Evolutionary conservation across 176 grass and related monocot species (phyloP), one percentile per base, ranked within the genome.

Genomic region (Melocanna baccifera): DNA sequence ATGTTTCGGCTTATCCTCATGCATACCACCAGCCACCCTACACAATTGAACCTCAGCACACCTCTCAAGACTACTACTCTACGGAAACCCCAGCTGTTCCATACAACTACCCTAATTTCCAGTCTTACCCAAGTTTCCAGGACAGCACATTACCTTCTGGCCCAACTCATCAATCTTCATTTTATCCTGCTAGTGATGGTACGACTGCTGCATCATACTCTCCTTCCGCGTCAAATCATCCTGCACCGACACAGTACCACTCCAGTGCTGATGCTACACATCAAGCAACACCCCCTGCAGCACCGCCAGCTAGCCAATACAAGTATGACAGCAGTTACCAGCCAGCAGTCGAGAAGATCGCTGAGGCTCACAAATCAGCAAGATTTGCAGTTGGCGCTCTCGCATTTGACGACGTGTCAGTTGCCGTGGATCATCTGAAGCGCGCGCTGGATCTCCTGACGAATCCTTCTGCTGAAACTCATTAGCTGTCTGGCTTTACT

Each of bases 381-480:
- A 92, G 97, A 77, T 99, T 99, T 85, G 97, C 97, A 0, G 97
- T 99, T 4, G 93, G 97, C 2, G 91, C 97, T 70, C 97, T 99
- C 69, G 93, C 97, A 25, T 99, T 99, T 5, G 97, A 99, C 0
- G 97, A 99, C 1, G 93, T 96, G 25, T 80, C 90, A 8, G 85
- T 96, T 61, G 97, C 97, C 0, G 93, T 99, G 63, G 97, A 99
- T 85, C 86, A 89, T 64, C 82, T 99, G 12, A 91, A 89, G 81
- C 91, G 91, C 1, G 88, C 97, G 0, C 84, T 99, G 47, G 97
- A 99, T 82, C 90, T 99, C 56, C 78, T 99, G 65, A 94, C 93
- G 15, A 99, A 99, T 64, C 97, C 93, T 57, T 88, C 86, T 19
- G 93, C 93, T 32, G 92, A 99, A 84, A 80, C 83, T 57, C 83